Evolutionary conservation across 208 protist species (phyloP).

Genomic region (Phytomonas sp.): DNA sequence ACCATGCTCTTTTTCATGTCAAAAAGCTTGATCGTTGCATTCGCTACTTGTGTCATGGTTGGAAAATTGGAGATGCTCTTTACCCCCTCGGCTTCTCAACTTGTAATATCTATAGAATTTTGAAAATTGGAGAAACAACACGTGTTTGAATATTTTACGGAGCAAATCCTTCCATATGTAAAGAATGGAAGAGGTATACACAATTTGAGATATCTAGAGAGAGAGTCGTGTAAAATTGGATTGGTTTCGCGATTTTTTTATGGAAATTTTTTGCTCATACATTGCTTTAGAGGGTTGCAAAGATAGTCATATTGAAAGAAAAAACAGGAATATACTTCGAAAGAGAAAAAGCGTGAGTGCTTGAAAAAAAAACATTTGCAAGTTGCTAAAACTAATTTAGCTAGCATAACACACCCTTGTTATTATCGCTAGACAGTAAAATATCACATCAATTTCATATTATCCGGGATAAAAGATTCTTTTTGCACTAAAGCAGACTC

Average conservation of each 20-base stretch:
- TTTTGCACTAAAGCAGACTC: not conserved
- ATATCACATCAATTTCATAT: not conserved
- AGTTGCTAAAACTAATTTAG: not conserved
- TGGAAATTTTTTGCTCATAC: constrained; percentile 2
- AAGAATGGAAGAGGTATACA: not conserved
- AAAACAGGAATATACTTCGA: not conserved
- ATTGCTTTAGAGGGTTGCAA: not conserved
- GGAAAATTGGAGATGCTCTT: not conserved
- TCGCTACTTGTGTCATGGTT: constrained; percentile 68
- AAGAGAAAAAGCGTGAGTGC: not conserved
- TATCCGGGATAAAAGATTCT: not conserved
- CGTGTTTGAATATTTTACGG: not conserved
- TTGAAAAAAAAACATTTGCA: not conserved
- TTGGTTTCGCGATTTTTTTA: constrained; percentile 1
- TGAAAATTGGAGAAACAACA: not conserved
- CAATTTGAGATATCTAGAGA: not conserved
- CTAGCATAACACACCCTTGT: not conserved
- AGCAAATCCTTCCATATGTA: not conserved
- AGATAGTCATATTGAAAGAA: not conserved
- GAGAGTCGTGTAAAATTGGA: constrained; percentile 5
- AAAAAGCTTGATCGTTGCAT: constrained; percentile 86
- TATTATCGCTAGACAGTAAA: not conserved
- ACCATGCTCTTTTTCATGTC: constrained; percentile 96
- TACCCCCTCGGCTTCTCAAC: constrained; percentile 2
- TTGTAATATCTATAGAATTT: not conserved